Evolutionary conservation across 257 asterid genomes (phyloP).

Genomic region (Solanum sparsipilum): DNA sequence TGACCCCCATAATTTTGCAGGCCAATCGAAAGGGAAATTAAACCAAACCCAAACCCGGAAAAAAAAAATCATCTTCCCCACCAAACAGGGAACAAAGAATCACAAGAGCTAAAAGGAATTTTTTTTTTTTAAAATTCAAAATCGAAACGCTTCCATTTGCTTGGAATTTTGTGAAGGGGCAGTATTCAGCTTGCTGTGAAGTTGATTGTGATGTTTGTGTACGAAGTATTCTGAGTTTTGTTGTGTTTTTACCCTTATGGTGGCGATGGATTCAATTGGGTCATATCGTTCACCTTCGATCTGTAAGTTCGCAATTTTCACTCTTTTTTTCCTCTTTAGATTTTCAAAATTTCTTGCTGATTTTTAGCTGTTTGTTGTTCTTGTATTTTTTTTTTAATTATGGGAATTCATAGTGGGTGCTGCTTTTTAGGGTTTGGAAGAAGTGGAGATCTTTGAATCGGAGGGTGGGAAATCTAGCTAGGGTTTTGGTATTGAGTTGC

Average conservation of each 20-base stretch:
- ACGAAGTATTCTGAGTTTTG: not conserved
- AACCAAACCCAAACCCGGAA: not conserved
- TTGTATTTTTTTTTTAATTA: not conserved
- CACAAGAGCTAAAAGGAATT: not conserved
- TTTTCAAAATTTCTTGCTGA: not conserved
- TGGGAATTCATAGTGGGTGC: not conserved
- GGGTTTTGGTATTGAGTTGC: slow-evolving; percentile 2
- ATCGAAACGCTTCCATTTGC: not conserved
- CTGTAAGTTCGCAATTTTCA: slow-evolving; percentile 5
- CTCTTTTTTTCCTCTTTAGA: not conserved
- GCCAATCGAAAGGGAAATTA: not conserved
- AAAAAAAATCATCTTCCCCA: not conserved
- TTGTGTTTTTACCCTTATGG: not conserved
- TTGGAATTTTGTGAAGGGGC: not conserved
- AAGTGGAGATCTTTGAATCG: slow-evolving; percentile 5
- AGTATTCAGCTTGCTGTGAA: not conserved
- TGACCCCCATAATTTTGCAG: not conserved
- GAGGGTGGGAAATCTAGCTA: not conserved
- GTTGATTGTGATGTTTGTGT: not conserved
- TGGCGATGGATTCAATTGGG: not conserved
- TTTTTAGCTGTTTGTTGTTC: not conserved
- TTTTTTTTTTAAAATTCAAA: too few species aligned
- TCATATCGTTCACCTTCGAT: not conserved
- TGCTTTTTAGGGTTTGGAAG: slow-evolving; percentile 1
- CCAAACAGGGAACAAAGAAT: not conserved